Conservation (phyloP, 768 basidiomycete genomes). For the Russula sp. region DNA sequence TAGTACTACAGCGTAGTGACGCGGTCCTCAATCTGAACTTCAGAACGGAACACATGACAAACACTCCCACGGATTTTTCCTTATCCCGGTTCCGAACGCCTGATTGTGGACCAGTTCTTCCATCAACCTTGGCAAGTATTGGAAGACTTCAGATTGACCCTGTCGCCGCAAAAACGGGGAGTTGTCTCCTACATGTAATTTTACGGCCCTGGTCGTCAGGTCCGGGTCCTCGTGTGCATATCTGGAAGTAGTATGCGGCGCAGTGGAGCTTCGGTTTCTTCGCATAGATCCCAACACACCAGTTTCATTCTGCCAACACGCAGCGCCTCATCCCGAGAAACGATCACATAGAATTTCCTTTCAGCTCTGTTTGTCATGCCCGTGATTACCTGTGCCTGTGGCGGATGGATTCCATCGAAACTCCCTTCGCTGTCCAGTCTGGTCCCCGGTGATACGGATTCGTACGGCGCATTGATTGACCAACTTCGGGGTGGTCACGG, state of each 20-base stretch:
- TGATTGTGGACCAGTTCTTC: conserved; percentile 36
- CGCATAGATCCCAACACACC: conserved; percentile 30
- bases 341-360: background rate
- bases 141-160: conserved; percentile 27
- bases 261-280: conserved; percentile 30
- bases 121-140: conserved; percentile 25
- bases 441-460: conserved; percentile 14
- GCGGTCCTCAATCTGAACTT: conserved; percentile 48
- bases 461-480: background rate
- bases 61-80: background rate
- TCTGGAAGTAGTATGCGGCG: conserved; percentile 27
- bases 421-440: conserved; percentile 2
- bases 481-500: background rate
- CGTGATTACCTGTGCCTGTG: conserved; percentile 19
- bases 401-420: conserved; percentile 8
- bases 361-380: background rate
- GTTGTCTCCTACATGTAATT: conserved; percentile 48
- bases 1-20: background rate
- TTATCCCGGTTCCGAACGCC: background rate
- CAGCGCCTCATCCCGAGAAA: conserved; percentile 20
- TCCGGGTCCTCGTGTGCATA: conserved; percentile 30
- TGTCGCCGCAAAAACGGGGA: conserved; percentile 47
- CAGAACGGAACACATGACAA: conserved; percentile 50
- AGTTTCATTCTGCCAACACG: conserved; percentile 20
- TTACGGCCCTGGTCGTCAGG: conserved; percentile 36